These are phyloP conservation scores for Cryptomeria japonica DNA, from an alignment of 75 land plant genomes.

Conservation along the genomic window DNA sequence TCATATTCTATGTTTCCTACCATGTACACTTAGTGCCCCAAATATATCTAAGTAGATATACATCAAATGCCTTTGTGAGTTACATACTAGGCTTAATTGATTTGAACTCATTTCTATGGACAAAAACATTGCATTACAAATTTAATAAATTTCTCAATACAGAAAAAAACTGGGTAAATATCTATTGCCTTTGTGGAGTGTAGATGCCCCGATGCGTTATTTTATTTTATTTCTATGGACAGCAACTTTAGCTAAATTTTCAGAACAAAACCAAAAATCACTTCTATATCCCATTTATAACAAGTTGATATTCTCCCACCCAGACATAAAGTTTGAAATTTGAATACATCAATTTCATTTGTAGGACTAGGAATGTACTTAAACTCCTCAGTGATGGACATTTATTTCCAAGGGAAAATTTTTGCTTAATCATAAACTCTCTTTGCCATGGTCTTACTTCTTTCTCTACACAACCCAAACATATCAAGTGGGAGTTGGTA, in stretches of 20 bases:
- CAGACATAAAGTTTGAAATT: too few species aligned
- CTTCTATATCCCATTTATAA: too few species aligned
- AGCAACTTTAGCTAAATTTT: background rate
- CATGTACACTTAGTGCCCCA: too few species aligned
- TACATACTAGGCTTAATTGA: too few species aligned
- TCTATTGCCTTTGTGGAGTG: background rate
- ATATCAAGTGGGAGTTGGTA: background rate
- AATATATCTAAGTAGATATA: too few species aligned
- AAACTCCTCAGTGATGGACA: background rate
- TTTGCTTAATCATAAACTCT: background rate
- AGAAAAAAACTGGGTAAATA: background rate
- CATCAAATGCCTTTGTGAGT: too few species aligned
- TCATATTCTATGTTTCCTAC: too few species aligned
- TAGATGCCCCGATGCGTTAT: background rate
- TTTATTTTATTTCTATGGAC: background rate
- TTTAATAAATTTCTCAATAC: too few species aligned
- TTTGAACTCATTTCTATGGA: too few species aligned
- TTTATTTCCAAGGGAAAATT: background rate
- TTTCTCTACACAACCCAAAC: background rate
- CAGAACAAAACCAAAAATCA: too few species aligned
- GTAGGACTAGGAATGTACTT: background rate
- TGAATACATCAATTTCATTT: background rate
- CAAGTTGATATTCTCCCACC: too few species aligned
- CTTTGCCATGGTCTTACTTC: background rate
- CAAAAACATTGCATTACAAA: background rate